Conservation (phyloP, 352 stramenopile genomes). For the Globisporangium cylindrosporum region DNA sequence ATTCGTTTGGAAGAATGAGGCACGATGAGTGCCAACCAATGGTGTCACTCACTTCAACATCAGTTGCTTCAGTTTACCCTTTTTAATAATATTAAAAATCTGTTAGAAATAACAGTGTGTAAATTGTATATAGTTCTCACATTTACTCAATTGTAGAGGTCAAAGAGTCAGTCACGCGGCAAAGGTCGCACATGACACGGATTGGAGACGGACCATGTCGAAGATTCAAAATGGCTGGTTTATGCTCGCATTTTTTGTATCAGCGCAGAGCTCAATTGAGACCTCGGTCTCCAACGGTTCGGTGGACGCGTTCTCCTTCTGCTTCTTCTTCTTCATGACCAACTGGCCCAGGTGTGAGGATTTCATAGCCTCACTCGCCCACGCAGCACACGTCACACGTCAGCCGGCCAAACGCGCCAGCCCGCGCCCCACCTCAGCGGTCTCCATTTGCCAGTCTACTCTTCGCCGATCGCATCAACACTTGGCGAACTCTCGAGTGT, state of each 20-base stretch:
- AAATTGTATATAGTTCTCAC: rapidly evolving
- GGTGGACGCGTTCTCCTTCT: not conserved
- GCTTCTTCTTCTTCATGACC: not conserved
- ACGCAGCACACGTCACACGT: not conserved
- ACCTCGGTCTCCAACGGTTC: not conserved
- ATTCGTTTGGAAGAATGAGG: not conserved
- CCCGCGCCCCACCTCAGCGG: not conserved
- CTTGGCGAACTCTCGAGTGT: not conserved
- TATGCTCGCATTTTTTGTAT: not conserved
- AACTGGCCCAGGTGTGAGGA: not conserved
- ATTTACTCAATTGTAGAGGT: not conserved
- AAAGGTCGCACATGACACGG: not conserved
- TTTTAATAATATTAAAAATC: not conserved
- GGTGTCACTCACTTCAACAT: not conserved
- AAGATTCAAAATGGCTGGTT: conserved; percentile 17
- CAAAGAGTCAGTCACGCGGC: not conserved
- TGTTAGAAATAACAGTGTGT: not conserved
- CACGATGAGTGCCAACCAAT: not conserved
- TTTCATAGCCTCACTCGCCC: not conserved
- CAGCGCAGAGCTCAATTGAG: not conserved
- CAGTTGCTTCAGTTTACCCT: not conserved
- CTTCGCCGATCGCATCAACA: not conserved
- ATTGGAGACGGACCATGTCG: not conserved
- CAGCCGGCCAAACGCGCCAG: not conserved
- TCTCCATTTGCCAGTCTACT: not conserved